Evolutionary conservation across 2,329 filamentous ascomycete genomes (phyloP).

Genomic region (Metarhizium anisopliae): DNA sequence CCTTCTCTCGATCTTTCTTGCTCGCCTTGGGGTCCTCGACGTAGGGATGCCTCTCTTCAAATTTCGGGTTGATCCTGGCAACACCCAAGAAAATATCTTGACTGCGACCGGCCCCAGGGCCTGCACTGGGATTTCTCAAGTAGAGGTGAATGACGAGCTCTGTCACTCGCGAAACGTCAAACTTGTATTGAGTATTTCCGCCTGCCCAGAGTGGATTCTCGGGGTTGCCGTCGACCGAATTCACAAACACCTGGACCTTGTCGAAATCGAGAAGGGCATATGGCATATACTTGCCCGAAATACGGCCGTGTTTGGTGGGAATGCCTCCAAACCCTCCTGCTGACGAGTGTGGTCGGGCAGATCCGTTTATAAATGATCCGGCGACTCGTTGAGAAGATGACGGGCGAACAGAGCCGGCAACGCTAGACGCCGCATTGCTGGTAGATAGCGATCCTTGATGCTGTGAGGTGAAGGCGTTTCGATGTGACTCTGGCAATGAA

Average conservation of each 20-base stretch:
- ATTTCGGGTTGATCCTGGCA: constrained; percentile 81
- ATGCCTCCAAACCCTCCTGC: constrained; percentile 73
- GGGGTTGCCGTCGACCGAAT: constrained; percentile 87
- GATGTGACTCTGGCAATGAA: constrained; percentile 82
- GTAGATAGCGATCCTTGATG: constrained; percentile 70
- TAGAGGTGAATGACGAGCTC: constrained; percentile 89
- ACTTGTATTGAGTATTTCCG: constrained; percentile 98
- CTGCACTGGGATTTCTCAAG: constrained; percentile 81
- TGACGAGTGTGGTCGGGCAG: constrained; percentile 72
- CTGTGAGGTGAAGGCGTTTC: constrained; percentile 62
- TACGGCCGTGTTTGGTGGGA: constrained; percentile 89
- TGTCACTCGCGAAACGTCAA: constrained; percentile 91
- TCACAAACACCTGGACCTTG: constrained; percentile 97
- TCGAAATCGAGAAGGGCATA: constrained; percentile 97
- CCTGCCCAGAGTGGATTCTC: constrained; percentile 95
- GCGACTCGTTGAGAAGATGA: constrained; percentile 45
- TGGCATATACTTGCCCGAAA: constrained; percentile 92
- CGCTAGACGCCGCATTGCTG: constrained; percentile 40
- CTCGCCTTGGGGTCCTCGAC: constrained; percentile 74
- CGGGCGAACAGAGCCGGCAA: constrained; percentile 44
- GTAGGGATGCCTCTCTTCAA: constrained; percentile 66
- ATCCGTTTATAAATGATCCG: constrained; percentile 56
- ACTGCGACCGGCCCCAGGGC: constrained; percentile 78
- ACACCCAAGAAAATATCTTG: constrained; percentile 96
- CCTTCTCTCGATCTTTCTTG: constrained; percentile 81